Evolutionary conservation across 2,329 filamentous ascomycete species (phyloP), one percentile per base, ranked within the genome.

Genomic region (Ascosphaera acerosa): DNA sequence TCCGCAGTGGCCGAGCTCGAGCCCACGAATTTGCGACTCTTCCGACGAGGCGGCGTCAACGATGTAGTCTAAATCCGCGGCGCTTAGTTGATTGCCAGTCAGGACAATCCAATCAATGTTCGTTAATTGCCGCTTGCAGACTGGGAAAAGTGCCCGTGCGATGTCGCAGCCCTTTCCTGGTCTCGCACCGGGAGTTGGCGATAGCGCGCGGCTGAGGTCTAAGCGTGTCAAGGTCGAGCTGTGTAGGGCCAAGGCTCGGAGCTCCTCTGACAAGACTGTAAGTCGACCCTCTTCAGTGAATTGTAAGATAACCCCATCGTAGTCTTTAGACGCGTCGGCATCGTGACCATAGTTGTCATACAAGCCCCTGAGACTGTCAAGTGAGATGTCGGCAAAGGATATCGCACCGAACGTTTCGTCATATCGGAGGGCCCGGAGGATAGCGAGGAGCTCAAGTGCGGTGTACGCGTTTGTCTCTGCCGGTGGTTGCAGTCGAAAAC

Each of bases 21-120:
- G 54, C 2, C 69, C 71, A 30, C 72, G 64, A 32, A 77, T 55
- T 41, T 71, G 66, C 34, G 70, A 72, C 16, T 55, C 56, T 38
- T 62, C 58, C 36, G 74, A 67, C 1, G 70, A 69, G 6, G 70
- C 66, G n/a, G 70, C 69, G 38, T 70, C 69, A 28, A 75, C 66
- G 29, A 73, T 42, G 40, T 55, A 59, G 38, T 76, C 72, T 32
- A 76, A 52, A 47, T 77, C 73, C 0, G 67, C 66, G 33, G 77
- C 72, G 25, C 68, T 70, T n/a, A 77, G 59, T 36, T 65, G 61
- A 36, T 76, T 71, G 9, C 69, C 69, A 36, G 68, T 76, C 35
- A 77, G 49, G 15, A 65, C 59, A 32, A 77, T 62, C 71, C 72
- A 77, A 44, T 74, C 68, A 12, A 76, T 65, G 40, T 69, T 72